Evolutionary conservation across 352 stramenopile genomes (phyloP), one percentile per base, ranked within the genome.

Genomic region (Phytophthora sojae): DNA sequence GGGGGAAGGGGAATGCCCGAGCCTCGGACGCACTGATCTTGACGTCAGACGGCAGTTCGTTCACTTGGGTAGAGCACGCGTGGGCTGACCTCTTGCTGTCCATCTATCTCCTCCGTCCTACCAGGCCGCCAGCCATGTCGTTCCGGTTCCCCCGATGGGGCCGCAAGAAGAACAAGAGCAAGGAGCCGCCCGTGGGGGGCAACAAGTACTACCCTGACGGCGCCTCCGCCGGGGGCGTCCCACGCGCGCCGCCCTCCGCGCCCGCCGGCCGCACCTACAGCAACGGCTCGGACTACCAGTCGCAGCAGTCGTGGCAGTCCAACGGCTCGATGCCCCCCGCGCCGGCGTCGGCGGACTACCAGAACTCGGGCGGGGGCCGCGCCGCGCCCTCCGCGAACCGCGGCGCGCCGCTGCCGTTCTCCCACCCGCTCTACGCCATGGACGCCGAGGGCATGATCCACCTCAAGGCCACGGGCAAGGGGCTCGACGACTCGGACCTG

Each of bases 381-480:
- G 49, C 57, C 29, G 39, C 30, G 32, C 64, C 64, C 6, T 56
- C 66, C 4, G 39, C 39, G 4, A 64, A 74, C 39, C 76, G 82
- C 14, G 73, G 68, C 12, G 69, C 64, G 3, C 67, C 76, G 49
- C 67, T 94, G 51, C 81, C 87, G 8, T 96, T 96, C 62, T 79
- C 69, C 0, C 89, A 96, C 66, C 89, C 89, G 32, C 75, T 95
- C 8, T 96, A 95, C 65, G 82, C 86, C 8, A 95, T 96, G 89
- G 89, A 96, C 70, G 67, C 64, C 6, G 86, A 94, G 37, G 89
- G 89, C 21, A 95, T 94, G 86, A 90, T 96, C 56, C 82, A 90
- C 55, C 77, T 95, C 53, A 96, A 96, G 71, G 88, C 88, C 30
- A 95, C 89, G 30, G 88, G 85, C 68, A 95, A 94, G 58, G 85